phyloP scores from a whole-genome alignment of 2,329 filamentous ascomycete genomes.

The Talaromyces sp. region DNA sequence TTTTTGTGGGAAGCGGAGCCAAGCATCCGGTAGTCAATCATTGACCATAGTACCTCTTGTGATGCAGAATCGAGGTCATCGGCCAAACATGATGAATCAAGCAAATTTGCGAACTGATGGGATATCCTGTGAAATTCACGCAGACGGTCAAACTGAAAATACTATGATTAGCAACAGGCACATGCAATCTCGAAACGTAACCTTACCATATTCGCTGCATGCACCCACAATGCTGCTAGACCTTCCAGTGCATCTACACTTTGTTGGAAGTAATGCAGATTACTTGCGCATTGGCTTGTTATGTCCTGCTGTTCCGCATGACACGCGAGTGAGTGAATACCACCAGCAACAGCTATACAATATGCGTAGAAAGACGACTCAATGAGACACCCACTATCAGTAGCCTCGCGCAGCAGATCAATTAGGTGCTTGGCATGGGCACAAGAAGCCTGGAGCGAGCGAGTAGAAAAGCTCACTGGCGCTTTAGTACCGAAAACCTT shows the following conservation, averaged over 20 bases:
- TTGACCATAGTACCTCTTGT: constrained; percentile 22
- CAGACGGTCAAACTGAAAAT: constrained; percentile 16
- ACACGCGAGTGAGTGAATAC: constrained; percentile 17
- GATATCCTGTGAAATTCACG: constrained; percentile 26
- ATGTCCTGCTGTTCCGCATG: constrained; percentile 15
- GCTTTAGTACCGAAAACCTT: constrained; percentile 27
- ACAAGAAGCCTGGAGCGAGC: constrained; percentile 27
- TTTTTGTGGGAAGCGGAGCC: constrained; percentile 12
- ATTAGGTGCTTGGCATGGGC: constrained; percentile 35
- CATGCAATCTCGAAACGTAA: not conserved
- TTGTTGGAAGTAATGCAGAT: constrained; percentile 17
- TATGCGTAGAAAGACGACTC: constrained; percentile 39
- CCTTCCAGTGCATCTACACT: constrained; percentile 20
- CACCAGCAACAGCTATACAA: constrained; percentile 33
- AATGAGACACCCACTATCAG: constrained; percentile 20
- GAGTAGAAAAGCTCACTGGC: constrained; percentile 34
- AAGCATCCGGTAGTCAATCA: constrained; percentile 27
- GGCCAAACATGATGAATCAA: constrained; percentile 17
- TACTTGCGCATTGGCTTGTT: constrained; percentile 7
- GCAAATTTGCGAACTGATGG: constrained; percentile 17
- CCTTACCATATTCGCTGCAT: constrained; percentile 28
- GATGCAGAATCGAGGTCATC: constrained; percentile 21
- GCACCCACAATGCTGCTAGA: constrained; percentile 20
- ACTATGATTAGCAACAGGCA: not conserved
- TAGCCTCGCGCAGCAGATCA: constrained; percentile 27